Percentiles rank a stretch among this genome's conserved stretches.
Conservation (phyloP, 2,329 filamentous ascomycete genomes). For the Rhinocladiella mackenziei region DNA sequence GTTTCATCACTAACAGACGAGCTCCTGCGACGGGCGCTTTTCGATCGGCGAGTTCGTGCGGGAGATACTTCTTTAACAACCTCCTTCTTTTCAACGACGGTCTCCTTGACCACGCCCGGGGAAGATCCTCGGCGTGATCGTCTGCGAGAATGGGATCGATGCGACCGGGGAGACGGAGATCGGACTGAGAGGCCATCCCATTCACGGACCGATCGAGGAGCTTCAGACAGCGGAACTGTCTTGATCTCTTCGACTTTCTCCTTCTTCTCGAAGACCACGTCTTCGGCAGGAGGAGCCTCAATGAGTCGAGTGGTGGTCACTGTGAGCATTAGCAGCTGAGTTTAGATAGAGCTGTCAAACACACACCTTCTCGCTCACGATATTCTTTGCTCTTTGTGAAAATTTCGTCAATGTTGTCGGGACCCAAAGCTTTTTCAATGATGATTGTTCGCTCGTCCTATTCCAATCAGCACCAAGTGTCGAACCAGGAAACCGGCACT, state of each 20-base stretch:
- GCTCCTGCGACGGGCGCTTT: constrained; percentile 32
- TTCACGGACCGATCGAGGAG: constrained; percentile 34
- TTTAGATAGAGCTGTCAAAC: not conserved
- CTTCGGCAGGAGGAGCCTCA: constrained; percentile 30
- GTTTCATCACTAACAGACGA: constrained; percentile 37
- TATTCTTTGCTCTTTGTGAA: constrained; percentile 78
- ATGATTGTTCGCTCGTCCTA: constrained; percentile 72
- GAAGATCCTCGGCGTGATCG: constrained; percentile 26
- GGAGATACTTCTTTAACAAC: constrained; percentile 26
- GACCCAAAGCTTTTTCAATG: constrained; percentile 77
- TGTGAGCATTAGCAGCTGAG: constrained; percentile 11
- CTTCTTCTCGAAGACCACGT: constrained; percentile 24
- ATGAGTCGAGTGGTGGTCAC: constrained; percentile 31
- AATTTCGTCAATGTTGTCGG: constrained; percentile 86
- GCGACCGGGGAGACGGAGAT: constrained; percentile 26
- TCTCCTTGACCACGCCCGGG: constrained; percentile 24
- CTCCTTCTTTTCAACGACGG: constrained; percentile 27
- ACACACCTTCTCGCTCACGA: constrained; percentile 36
- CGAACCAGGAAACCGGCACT: not conserved
- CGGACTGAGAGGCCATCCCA: constrained; percentile 32
- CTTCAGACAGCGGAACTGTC: constrained; percentile 29
- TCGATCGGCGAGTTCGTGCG: constrained; percentile 24
- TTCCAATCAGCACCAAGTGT: constrained; percentile 34
- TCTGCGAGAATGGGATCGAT: constrained; percentile 33
- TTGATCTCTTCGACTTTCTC: constrained; percentile 24